These are phyloP conservation scores for Trichaptum fuscoviolaceum DNA, from an alignment of 768 basidiomycete genomes.

Conservation along the genomic window DNA sequence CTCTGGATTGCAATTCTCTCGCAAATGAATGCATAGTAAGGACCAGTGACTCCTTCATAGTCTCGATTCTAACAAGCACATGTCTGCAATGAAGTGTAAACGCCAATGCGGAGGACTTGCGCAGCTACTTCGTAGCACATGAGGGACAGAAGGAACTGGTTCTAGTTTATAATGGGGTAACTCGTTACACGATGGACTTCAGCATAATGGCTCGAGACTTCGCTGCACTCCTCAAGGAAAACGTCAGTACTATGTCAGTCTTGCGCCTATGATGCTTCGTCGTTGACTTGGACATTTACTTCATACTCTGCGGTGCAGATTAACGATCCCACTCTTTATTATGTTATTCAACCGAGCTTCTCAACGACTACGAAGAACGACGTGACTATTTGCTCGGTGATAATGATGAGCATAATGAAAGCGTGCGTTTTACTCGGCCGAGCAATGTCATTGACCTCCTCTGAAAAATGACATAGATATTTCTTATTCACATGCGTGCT, in stretches of 20 bases:
- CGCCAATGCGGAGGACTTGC: constrained; percentile 27
- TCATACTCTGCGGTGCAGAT: constrained; percentile 3
- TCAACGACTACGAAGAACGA: constrained; percentile 39
- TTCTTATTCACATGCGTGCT: constrained; percentile 29
- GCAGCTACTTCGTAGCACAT: constrained; percentile 30
- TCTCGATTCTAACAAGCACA: not conserved
- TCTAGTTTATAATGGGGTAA: constrained; percentile 14
- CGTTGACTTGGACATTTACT: not conserved
- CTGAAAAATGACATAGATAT: constrained; percentile 20
- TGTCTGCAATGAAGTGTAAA: constrained; percentile 14
- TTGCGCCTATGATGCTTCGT: not conserved
- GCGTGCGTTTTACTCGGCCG: not conserved
- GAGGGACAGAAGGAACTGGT: constrained; percentile 27
- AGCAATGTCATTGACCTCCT: not conserved
- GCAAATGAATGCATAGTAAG: constrained; percentile 29
- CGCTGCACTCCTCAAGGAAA: constrained; percentile 8
- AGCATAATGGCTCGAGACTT: constrained; percentile 19
- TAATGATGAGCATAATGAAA: constrained; percentile 40
- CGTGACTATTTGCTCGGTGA: constrained; percentile 29
- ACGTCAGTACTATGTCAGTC: constrained; percentile 1
- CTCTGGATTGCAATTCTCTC: constrained; percentile 40
- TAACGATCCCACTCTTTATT: constrained; percentile 22
- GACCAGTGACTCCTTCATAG: not conserved
- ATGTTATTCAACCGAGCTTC: constrained; percentile 40
- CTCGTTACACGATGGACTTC: constrained; percentile 26